Conservation (phyloP, 257 asterid species). For the Jacaranda mimosifolia region DNA sequence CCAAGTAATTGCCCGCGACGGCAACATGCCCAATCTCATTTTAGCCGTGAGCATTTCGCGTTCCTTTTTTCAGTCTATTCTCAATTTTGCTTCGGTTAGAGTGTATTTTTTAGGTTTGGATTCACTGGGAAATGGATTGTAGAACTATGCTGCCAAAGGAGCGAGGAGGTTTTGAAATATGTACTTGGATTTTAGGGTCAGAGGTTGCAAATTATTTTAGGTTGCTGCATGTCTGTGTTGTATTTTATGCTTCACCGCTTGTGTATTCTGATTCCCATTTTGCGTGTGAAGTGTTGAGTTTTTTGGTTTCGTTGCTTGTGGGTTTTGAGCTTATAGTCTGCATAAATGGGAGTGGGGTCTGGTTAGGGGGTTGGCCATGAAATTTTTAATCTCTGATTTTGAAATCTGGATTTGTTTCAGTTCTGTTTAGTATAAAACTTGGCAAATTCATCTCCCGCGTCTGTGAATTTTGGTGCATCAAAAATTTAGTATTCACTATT, state of each 20-base stretch:
- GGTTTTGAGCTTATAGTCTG: neutral
- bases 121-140: neutral
- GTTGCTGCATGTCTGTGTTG: neutral
- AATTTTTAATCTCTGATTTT: neutral
- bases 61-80: neutral
- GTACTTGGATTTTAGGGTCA: neutral
- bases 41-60: slow-evolving; percentile 59
- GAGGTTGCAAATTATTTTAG: neutral
- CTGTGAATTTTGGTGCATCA: neutral
- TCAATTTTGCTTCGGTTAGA: neutral
- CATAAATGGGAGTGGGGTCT: neutral
- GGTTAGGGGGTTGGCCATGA: neutral
- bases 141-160: neutral
- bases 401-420: neutral
- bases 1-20: slow-evolving; percentile 91
- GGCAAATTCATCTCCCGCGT: neutral
- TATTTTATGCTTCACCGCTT: neutral
- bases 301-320: neutral
- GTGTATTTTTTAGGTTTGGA: slow-evolving; percentile 7
- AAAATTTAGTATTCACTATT: too few relatives aligned
- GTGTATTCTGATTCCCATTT: neutral
- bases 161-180: neutral
- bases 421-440: neutral
- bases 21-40: slow-evolving; percentile 96
- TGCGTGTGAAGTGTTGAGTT: neutral